Evolutionary conservation across 371 early-diverging fungal species (phyloP).

Genomic region (Batkoa obscura): DNA sequence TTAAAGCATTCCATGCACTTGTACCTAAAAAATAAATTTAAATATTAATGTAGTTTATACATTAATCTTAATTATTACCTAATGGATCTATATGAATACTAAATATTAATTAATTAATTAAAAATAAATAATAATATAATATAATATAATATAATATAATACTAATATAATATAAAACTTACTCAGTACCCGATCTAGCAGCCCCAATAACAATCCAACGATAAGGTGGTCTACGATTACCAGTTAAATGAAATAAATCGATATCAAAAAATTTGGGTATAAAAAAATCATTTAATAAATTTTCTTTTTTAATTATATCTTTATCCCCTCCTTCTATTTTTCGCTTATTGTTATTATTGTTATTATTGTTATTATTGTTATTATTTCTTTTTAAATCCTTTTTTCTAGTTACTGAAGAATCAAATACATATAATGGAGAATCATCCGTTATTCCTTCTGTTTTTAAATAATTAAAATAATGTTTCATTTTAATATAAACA

Average conservation of each 20-base stretch:
- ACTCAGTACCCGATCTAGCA: slow-evolving; percentile 42
- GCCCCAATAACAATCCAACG: slow-evolving; percentile 48
- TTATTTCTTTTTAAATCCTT: slow-evolving; percentile 13
- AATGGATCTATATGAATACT: slow-evolving; percentile 41
- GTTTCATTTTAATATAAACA: slow-evolving; percentile 50
- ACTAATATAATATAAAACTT: slow-evolving; percentile 7
- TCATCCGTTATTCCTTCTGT: slow-evolving; percentile 46
- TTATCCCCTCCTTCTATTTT: neutral
- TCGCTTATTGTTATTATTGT: neutral
- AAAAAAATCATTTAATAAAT: slow-evolving; percentile 38
- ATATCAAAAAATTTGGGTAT: slow-evolving; percentile 54
- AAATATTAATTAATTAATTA: neutral
- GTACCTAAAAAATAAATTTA: slow-evolving; percentile 18
- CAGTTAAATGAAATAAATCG: slow-evolving; percentile 49
- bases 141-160: neutral
- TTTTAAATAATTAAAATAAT: slow-evolving; percentile 37
- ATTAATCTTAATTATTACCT: slow-evolving; percentile 12
- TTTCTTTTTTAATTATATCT: slow-evolving; percentile 6
- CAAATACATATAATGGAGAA: slow-evolving; percentile 69
- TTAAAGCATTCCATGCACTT: slow-evolving; percentile 43
- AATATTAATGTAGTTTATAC: neutral
- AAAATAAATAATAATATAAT: neutral
- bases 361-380: neutral
- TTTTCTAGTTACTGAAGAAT: slow-evolving; percentile 32
- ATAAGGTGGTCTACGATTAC: slow-evolving; percentile 38